Conservation (phyloP, 1,284 basidiomycete genomes). For the Coriolopsis trogii region DNA sequence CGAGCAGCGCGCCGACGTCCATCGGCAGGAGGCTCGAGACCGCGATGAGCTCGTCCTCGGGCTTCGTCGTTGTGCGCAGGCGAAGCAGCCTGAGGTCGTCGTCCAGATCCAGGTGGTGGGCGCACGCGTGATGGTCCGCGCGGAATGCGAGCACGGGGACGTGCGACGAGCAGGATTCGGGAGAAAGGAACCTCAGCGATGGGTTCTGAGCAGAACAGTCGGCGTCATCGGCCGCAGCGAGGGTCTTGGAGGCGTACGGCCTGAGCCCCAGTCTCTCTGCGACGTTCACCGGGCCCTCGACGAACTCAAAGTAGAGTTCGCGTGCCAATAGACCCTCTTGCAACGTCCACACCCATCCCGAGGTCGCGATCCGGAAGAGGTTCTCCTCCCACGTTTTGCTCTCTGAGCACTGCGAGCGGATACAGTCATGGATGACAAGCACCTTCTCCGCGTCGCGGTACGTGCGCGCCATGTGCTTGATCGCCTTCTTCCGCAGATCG, state of each 20-base stretch:
- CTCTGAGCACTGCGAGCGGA: slow-evolving; percentile 8
- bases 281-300: slow-evolving; percentile 28
- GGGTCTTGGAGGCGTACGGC: background rate
- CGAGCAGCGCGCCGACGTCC: slow-evolving; percentile 6
- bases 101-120: background rate
- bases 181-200: background rate
- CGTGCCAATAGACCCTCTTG: slow-evolving; percentile 22
- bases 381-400: slow-evolving; percentile 4
- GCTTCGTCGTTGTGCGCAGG: slow-evolving; percentile 10
- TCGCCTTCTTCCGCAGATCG: slow-evolving; percentile 12
- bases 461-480: slow-evolving; percentile 19
- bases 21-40: slow-evolving; percentile 11
- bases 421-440: slow-evolving; percentile 17
- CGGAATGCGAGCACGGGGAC: background rate
- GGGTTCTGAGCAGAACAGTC: slow-evolving; percentile 16
- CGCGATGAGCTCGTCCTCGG: slow-evolving; percentile 16
- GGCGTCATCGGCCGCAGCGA: slow-evolving; percentile 7
- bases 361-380: slow-evolving; percentile 15
- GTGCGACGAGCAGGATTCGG: background rate
- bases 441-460: slow-evolving; percentile 14
- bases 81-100: slow-evolving; percentile 2
- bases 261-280: background rate
- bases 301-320: slow-evolving; percentile 17
- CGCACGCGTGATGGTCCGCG: background rate
- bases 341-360: slow-evolving; percentile 25